A percentile compares a stretch with the other conserved stretches of the same genome.
These are phyloP conservation scores for Phanerochaete sordida DNA, from an alignment of 768 basidiomycete genomes.

Conservation along the genomic window DNA sequence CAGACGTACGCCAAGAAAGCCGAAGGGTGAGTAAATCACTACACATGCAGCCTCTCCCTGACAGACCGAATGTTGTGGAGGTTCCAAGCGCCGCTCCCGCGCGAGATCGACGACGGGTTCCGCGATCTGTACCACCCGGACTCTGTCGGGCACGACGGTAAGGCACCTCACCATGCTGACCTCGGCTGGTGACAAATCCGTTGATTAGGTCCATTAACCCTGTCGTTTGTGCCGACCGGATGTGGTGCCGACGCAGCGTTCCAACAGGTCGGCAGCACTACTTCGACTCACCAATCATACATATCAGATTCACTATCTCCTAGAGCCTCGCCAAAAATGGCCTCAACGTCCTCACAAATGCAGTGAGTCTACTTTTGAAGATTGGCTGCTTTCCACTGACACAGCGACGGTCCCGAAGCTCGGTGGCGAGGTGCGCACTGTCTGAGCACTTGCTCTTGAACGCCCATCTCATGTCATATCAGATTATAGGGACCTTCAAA, in stretches of 20 bases:
- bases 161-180: too few species aligned
- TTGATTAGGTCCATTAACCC: not conserved
- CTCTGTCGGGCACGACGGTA: not conserved
- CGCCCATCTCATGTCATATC: not conserved
- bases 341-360: not conserved
- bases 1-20: conserved; percentile 1
- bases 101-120: not conserved
- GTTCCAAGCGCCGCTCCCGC: not conserved
- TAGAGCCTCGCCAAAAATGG: not conserved
- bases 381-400: too few species aligned
- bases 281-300: not conserved
- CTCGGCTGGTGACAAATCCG: too few species aligned
- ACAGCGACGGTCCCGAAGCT: too few species aligned
- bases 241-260: not conserved
- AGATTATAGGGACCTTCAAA: not conserved
- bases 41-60: not conserved
- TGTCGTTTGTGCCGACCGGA: not conserved
- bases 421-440: not conserved
- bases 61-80: not conserved
- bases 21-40: not conserved
- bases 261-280: not conserved
- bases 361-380: not conserved
- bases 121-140: not conserved
- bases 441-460: too few species aligned
- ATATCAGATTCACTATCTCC: not conserved